Conservation (phyloP, 768 basidiomycete species). For the Phanerochaete carnosa region DNA sequence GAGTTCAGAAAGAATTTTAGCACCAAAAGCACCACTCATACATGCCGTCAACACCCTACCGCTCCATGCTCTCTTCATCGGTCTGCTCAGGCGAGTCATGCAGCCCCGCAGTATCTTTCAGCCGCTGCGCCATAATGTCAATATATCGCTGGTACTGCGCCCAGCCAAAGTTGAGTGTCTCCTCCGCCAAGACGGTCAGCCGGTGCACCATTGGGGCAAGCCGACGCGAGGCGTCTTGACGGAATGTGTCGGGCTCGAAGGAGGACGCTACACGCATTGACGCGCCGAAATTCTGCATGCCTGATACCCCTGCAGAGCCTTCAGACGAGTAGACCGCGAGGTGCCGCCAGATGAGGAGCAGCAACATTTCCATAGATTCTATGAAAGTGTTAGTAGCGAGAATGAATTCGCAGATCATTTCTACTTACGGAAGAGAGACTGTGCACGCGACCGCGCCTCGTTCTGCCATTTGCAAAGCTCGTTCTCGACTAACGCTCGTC, state of each 20-base stretch:
- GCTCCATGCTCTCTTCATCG: background rate
- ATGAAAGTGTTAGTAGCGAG: background rate
- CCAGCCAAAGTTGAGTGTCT: slow-evolving; percentile 50
- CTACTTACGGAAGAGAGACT: slow-evolving; percentile 53
- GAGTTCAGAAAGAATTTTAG: no score
- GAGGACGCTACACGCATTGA: slow-evolving; percentile 56
- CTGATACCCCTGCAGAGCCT: slow-evolving; percentile 31
- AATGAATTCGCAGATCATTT: background rate
- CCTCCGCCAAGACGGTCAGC: slow-evolving; percentile 30
- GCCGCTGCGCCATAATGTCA: slow-evolving; percentile 69
- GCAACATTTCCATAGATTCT: slow-evolving; percentile 76
- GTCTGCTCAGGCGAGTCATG: slow-evolving; percentile 30
- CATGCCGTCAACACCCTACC: no score
- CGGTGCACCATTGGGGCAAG: slow-evolving; percentile 54
- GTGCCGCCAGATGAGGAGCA: slow-evolving; percentile 82
- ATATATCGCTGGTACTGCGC: slow-evolving; percentile 67
- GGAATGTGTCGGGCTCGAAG: slow-evolving; percentile 57
- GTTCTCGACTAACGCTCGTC: slow-evolving; percentile 6
- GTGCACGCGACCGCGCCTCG: slow-evolving; percentile 34
- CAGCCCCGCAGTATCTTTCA: slow-evolving; percentile 62
- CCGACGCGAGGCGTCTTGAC: slow-evolving; percentile 50
- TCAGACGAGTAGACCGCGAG: slow-evolving; percentile 57
- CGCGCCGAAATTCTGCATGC: slow-evolving; percentile 39
- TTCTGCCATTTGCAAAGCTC: slow-evolving; percentile 12
- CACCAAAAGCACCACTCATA: no score